phyloP scores from a whole-genome alignment of 495 filamentous ascomycete genomes.

The Oleoguttula mirabilis region DNA sequence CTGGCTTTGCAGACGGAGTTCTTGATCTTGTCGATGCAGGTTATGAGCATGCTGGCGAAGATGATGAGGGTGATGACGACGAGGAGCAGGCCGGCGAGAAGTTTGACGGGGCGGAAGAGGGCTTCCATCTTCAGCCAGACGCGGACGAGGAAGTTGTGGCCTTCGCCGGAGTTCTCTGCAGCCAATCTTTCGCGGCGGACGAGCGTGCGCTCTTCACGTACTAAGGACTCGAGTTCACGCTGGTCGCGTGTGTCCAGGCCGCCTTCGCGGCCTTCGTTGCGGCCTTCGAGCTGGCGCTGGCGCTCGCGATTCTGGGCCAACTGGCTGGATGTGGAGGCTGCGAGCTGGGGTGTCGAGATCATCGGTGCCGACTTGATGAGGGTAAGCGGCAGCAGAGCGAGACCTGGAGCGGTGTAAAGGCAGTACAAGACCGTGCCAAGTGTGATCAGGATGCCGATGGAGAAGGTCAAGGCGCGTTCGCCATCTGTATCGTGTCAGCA shows the following conservation, averaged over 20 bases:
- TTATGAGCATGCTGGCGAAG: constrained; percentile 90
- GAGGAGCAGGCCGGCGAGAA: constrained; percentile 70
- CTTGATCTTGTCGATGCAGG: constrained; percentile 86
- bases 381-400: constrained; percentile 77
- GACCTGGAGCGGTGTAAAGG: constrained; percentile 75
- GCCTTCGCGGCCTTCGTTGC: constrained; percentile 62
- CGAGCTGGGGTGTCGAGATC: constrained; percentile 61
- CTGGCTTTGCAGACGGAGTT: constrained; percentile 83
- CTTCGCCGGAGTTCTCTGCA: constrained; percentile 64
- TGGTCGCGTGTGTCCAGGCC: constrained; percentile 73
- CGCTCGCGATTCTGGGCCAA: constrained; percentile 80
- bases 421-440: constrained; percentile 75
- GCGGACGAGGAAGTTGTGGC: constrained; percentile 53
- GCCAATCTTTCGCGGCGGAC: constrained; percentile 80
- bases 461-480: constrained; percentile 83
- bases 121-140: constrained; percentile 68
- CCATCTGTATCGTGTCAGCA: constrained; percentile 43
- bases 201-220: constrained; percentile 82
- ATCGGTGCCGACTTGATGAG: constrained; percentile 83
- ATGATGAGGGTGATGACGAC: constrained; percentile 57
- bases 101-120: constrained; percentile 69
- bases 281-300: constrained; percentile 78
- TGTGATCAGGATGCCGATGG: constrained; percentile 70
- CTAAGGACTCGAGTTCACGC: constrained; percentile 72
- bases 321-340: constrained; percentile 61